Evolutionary conservation across 208 protist genomes (phyloP).

Genomic region (Acanthamoeba culbertsoni): DNA sequence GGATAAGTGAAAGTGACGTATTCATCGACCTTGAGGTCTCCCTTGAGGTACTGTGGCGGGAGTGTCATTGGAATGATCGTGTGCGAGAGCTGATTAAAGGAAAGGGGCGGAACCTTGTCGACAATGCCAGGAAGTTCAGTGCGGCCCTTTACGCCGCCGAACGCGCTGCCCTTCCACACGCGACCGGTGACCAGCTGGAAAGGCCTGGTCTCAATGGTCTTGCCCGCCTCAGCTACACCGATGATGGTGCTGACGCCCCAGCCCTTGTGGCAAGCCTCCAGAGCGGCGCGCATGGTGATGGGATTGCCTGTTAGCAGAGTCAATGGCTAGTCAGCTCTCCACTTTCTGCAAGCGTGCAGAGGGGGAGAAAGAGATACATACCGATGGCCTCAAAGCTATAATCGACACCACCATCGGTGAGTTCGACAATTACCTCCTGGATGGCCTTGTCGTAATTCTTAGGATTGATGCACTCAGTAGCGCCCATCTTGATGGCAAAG

Average conservation of each 20-base stretch:
- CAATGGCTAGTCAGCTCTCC: background rate
- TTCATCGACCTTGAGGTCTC: conserved; percentile 82
- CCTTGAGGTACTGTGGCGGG: conserved; percentile 70
- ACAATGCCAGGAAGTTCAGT: conserved; percentile 78
- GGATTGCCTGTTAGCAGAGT: background rate
- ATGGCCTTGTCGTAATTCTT: conserved; percentile 70
- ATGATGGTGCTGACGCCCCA: conserved; percentile 86
- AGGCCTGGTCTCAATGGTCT: conserved; percentile 81
- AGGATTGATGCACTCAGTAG: conserved; percentile 87
- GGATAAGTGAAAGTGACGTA: conserved; percentile 77
- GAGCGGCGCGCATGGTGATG: conserved; percentile 63
- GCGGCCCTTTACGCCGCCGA: conserved; percentile 85
- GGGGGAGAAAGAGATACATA: conserved; percentile 71
- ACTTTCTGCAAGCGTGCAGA: conserved; percentile 78
- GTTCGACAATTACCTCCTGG: conserved; percentile 75
- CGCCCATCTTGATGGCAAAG: conserved; percentile 54
- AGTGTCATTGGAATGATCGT: background rate
- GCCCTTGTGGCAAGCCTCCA: conserved; percentile 84
- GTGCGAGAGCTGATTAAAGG: background rate
- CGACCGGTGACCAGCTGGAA: conserved; percentile 89
- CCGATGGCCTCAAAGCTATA: conserved; percentile 91
- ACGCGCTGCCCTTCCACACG: conserved; percentile 86
- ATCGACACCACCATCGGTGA: conserved; percentile 84
- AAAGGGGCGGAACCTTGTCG: conserved; percentile 28
- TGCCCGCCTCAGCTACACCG: conserved; percentile 82